Base-by-base conservation (phyloP, 345 rosid genomes). In the Carallia brachiata region DNA sequence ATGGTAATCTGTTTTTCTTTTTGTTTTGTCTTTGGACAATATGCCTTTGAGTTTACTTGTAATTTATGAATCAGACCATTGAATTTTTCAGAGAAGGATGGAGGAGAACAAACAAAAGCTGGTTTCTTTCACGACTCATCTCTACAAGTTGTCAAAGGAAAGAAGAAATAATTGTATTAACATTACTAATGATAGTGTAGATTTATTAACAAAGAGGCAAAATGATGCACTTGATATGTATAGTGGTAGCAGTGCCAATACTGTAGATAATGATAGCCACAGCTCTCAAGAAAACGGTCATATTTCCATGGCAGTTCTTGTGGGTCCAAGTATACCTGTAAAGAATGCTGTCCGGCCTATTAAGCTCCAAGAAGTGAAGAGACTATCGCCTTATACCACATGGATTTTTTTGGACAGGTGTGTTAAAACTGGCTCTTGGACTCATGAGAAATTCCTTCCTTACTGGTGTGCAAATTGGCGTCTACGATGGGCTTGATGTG, bases 351-450 rank as follows among this genome's bases (percentile, higher is more conserved):
- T 90, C 71, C 87, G 91, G 37, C 91, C 96, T 5, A 77, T 89
- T 74, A 95, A 90, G 73, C 88, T 95, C 48, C 76, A 88, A 30
- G 99, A 89, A 63, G 74, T 84, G 61, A 95, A 86, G 84, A 89
- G 87, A 72, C 75, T 95, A 74, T 89, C 98, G 15, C 96, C 98
- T 61, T 95, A 95, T 84, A 95, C 99, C 36, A 90, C 98, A 9
- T 95, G 98, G 98, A 81, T 90, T 53, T 95, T 95, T 77, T 82
- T 95, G 76, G 98, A 95, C 77, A 95, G 98, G 99, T 90, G 69
- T 55, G 81, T 72, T 61, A 30, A 52, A 27, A 65, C 72, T 76
- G 30, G 65, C 13, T n/a, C 48, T 16, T 39, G 61, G 52, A 12
- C 36, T 12, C 19, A 23, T 54, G 31, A 32, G 50, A 36, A 57